A percentile compares a stretch with the other conserved stretches of the same genome.
Conservation (phyloP, 139 green algal species). For the Axilococcus clingmanii region DNA sequence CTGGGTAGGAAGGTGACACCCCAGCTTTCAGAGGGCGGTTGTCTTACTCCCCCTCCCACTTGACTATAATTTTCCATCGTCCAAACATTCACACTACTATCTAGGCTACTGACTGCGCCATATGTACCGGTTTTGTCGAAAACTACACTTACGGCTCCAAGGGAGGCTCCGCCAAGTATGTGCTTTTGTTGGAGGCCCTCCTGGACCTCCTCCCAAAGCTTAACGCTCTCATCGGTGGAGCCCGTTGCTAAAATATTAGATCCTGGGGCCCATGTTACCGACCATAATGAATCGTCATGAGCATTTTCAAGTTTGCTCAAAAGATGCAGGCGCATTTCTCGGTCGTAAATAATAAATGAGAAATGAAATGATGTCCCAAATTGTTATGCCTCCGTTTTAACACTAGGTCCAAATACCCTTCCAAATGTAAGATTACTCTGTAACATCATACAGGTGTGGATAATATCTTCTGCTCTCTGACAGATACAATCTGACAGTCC, state of each 20-base stretch:
- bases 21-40: conserved; percentile 78
- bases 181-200: conserved; percentile 27
- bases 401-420: neutral
- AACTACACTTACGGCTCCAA: conserved; percentile 75
- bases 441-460: too few species aligned
- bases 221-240: conserved; percentile 73
- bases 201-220: conserved; percentile 49
- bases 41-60: conserved; percentile 40
- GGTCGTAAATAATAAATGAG: too few species aligned
- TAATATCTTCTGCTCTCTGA: too few species aligned
- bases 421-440: neutral
- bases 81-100: conserved; percentile 75
- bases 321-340: conserved; percentile 32
- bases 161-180: conserved; percentile 33
- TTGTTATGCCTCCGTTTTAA: neutral
- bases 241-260: conserved; percentile 57
- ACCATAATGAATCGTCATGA: conserved; percentile 79
- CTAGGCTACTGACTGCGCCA: conserved; percentile 64
- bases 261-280: conserved; percentile 46
- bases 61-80: conserved; percentile 31
- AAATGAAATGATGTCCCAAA: too few species aligned
- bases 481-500: too few species aligned
- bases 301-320: conserved; percentile 45
- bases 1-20: conserved; percentile 52
- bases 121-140: conserved; percentile 51